phyloP scores from a whole-genome alignment of 1,139 yeast species.

The Debaryomycetaceae sp. region DNA sequence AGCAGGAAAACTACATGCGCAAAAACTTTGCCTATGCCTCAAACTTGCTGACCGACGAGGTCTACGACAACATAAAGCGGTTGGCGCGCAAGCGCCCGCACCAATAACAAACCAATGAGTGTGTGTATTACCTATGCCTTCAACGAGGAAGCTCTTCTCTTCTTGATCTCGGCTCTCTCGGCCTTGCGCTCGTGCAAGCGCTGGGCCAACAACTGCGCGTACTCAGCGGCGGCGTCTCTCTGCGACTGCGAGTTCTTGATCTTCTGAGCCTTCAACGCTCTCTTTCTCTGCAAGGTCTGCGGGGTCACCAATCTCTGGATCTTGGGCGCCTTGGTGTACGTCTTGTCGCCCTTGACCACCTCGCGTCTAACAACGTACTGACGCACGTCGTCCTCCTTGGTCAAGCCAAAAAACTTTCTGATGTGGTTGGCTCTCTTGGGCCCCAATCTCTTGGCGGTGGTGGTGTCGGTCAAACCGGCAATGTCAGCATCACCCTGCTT shows the following conservation, averaged over 20 bases:
- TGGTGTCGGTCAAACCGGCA: slow-evolving; percentile 91
- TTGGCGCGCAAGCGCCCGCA: slow-evolving; percentile 38
- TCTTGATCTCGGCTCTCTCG: slow-evolving; percentile 95
- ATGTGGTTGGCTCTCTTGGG: slow-evolving; percentile 99
- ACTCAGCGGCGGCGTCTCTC: slow-evolving; percentile 99
- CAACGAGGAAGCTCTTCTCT: slow-evolving; percentile 99
- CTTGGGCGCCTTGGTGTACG: slow-evolving; percentile 99
- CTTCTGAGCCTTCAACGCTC: slow-evolving; percentile 92
- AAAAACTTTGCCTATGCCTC: slow-evolving; percentile 57
- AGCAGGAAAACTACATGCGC: slow-evolving; percentile 59
- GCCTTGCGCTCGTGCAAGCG: slow-evolving; percentile 98
- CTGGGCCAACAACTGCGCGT: slow-evolving; percentile 97
- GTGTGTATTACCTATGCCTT: slow-evolving; percentile 55
- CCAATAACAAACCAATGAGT: slow-evolving; percentile 3
- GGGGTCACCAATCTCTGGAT: slow-evolving; percentile 99
- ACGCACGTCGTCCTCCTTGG: slow-evolving; percentile 95
- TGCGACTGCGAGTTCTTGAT: slow-evolving; percentile 96
- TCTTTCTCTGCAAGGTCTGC: slow-evolving; percentile 98
- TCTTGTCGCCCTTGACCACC: slow-evolving; percentile 95
- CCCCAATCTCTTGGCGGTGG: slow-evolving; percentile 98
- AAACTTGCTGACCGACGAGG: slow-evolving; percentile 66
- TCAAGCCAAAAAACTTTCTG: slow-evolving; percentile 97
- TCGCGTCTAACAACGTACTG: slow-evolving; percentile 98
- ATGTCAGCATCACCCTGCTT: slow-evolving; percentile 97
- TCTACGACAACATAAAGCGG: slow-evolving; percentile 68